Conservation (phyloP, 495 filamentous ascomycete species). For the Penicillium goetzii region DNA sequence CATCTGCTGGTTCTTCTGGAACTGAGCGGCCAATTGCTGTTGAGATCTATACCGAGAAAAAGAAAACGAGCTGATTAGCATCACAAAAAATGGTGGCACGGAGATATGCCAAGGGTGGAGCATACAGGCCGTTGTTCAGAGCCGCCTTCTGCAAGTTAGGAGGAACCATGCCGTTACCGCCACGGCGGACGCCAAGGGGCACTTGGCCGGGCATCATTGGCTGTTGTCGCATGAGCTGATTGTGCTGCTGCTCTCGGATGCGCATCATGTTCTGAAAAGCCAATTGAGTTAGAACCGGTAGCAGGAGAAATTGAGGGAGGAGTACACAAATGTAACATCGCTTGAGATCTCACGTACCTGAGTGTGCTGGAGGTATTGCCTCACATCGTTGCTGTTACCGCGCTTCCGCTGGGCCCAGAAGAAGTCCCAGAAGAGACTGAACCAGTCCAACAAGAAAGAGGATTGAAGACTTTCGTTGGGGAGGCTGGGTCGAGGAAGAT, state of each 20-base stretch:
- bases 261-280: slow-evolving; percentile 44
- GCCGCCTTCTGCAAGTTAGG: slow-evolving; percentile 69
- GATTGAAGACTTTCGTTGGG: slow-evolving; percentile 64
- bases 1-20: slow-evolving; percentile 69
- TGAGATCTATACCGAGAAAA: slow-evolving; percentile 34
- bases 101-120: slow-evolving; percentile 17
- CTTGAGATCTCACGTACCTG: slow-evolving; percentile 61
- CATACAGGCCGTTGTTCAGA: slow-evolving; percentile 67
- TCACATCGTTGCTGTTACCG: slow-evolving; percentile 57
- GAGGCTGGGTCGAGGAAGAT: slow-evolving; percentile 75
- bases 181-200: slow-evolving; percentile 56
- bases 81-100: slow-evolving; percentile 7
- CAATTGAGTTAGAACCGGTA: slow-evolving; percentile 24
- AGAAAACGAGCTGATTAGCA: slow-evolving; percentile 21
- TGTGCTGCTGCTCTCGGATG: slow-evolving; percentile 57
- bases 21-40: slow-evolving; percentile 59
- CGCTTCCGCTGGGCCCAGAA: slow-evolving; percentile 74
- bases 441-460: slow-evolving; percentile 93
- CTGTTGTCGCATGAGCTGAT: slow-evolving; percentile 70
- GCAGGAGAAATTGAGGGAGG: neutral
- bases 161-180: slow-evolving; percentile 43
- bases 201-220: slow-evolving; percentile 72
- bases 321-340: neutral
- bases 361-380: slow-evolving; percentile 75
- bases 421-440: slow-evolving; percentile 95